phyloP scores from a whole-genome alignment of 1,284 basidiomycete genomes.

The Fomes fomentarius region DNA sequence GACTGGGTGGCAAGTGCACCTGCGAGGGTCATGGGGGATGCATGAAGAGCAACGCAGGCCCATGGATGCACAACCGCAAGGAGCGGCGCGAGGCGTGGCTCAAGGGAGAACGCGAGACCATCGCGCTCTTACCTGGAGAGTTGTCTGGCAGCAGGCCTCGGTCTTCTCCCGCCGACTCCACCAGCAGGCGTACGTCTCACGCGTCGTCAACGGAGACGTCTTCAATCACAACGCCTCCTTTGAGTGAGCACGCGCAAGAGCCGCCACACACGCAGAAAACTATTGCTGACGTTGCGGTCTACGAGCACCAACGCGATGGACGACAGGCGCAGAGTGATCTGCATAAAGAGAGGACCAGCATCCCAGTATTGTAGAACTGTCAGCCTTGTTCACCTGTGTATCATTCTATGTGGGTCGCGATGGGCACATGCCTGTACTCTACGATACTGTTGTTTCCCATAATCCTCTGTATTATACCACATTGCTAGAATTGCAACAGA shows the following conservation, averaged over 20 bases:
- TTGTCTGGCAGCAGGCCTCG: not conserved
- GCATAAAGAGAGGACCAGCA: conserved; percentile 4
- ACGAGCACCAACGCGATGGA: too few relatives aligned
- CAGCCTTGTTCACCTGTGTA: not conserved
- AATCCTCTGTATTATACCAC: too few relatives aligned
- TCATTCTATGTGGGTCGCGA: not conserved
- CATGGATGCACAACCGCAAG: conserved; percentile 65
- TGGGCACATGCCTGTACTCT: too few relatives aligned
- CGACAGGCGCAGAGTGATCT: conserved; percentile 24
- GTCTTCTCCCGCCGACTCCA: not conserved
- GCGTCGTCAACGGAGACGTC: conserved; percentile 17
- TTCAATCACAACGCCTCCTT: conserved; percentile 5
- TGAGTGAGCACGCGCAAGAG: not conserved
- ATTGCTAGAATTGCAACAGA: too few relatives aligned
- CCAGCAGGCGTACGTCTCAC: conserved; percentile 8
- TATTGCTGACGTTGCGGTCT: not conserved
- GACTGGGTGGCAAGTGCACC: conserved; percentile 54
- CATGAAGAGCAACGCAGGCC: conserved; percentile 61
- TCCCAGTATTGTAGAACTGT: not conserved
- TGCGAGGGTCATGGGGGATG: conserved; percentile 61
- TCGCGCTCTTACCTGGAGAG: conserved; percentile 25
- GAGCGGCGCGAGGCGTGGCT: conserved; percentile 51
- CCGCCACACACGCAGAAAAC: not conserved
- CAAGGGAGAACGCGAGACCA: conserved; percentile 28
- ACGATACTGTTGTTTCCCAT: too few relatives aligned